Percentiles rank a stretch among this genome's conserved stretches.
Evolutionary conservation across 192 early-diverging fungal species (phyloP).

Genomic region (Phlyctochytrium planicorne): DNA sequence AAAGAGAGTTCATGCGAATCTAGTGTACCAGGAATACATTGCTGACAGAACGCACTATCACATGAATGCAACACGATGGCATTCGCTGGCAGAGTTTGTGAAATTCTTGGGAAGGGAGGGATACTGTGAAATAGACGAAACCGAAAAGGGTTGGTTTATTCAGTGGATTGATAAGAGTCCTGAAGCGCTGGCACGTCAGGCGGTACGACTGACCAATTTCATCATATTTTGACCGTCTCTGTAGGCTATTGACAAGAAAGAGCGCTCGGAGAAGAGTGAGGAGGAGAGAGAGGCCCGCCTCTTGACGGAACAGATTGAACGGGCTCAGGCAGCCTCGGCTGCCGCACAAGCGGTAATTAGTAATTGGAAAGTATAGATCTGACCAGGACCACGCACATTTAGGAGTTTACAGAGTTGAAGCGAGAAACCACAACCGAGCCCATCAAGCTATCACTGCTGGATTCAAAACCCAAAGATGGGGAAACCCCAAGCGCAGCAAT

Average conservation of each 20-base stretch:
- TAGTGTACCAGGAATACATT: constrained; percentile 97
- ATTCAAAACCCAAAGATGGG: constrained; percentile 26
- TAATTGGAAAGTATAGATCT: constrained; percentile 20
- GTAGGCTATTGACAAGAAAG: constrained; percentile 70
- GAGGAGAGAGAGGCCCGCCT: constrained; percentile 78
- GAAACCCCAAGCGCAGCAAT: constrained; percentile 24
- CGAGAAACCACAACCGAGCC: constrained; percentile 64
- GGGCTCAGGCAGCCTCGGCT: constrained; percentile 62
- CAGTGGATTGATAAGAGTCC: constrained; percentile 90
- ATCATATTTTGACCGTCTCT: too few species aligned
- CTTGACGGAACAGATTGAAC: constrained; percentile 82
- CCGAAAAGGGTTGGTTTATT: constrained; percentile 86
- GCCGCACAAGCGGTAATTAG: constrained; percentile 16
- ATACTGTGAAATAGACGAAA: constrained; percentile 82
- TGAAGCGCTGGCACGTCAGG: constrained; percentile 79
- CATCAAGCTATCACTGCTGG: constrained; percentile 70
- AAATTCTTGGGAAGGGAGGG: constrained; percentile 85
- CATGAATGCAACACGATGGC: constrained; percentile 96
- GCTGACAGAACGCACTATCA: constrained; percentile 87
- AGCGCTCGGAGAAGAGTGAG: constrained; percentile 78
- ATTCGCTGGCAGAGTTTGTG: constrained; percentile 83
- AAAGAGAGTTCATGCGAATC: constrained; percentile 82
- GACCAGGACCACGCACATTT: constrained; percentile 13
- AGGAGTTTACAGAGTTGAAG: constrained; percentile 57
- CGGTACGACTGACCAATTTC: constrained; percentile 17